Evolutionary conservation across 176 grass and related monocot species (phyloP), one percentile per base, ranked within the genome.

Genomic region (Aegilops speltoides): DNA sequence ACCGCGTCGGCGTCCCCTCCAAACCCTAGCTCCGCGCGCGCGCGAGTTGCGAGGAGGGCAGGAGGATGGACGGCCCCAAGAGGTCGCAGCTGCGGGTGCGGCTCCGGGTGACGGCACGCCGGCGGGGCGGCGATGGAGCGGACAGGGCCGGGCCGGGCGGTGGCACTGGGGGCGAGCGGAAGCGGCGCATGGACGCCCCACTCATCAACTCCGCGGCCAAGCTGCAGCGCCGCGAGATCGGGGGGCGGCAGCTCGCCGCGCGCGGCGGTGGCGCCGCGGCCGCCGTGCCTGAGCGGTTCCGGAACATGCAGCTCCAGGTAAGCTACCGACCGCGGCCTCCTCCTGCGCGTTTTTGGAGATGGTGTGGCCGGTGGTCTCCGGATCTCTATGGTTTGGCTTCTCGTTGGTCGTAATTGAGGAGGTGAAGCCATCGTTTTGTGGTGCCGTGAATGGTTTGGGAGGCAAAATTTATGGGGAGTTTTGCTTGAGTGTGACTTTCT

Each of bases 291-390:
- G 94, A 99, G 87, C 84, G 92, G 41, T 99, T 99, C 86, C 81
- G 92, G 28, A 99, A 99, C 88, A 93, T 99, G 82, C 91, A 88
- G 66, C 92, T 99, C 68, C 92, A 99, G 94, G 97, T 95, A 19
- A 25, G 5, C 26, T 23, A 14, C 16, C 4, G 4, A 3, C 41
- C 11, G 43, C 16, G 8, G 63, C 23, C 5, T 7, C 40, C 50
- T 61, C 31, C 9, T 79, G 6, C 13, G 13, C 25, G 13, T 19
- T 5, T 45, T 46, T 9, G 25, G 3, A 1, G 52, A 25, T 41
- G 28, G 23, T 25, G 25, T 11, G 69, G 48, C 7, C 31, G 28
- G 2, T 4, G 23, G 28, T 31, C 25, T 72, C 56, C 64, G 8
- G 36, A 45, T 87, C 29, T 48, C 5, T 59, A 84, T 20, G 14